Base-by-base conservation (phyloP, 2,329 filamentous ascomycete species). In the Periconia sp. region DNA sequence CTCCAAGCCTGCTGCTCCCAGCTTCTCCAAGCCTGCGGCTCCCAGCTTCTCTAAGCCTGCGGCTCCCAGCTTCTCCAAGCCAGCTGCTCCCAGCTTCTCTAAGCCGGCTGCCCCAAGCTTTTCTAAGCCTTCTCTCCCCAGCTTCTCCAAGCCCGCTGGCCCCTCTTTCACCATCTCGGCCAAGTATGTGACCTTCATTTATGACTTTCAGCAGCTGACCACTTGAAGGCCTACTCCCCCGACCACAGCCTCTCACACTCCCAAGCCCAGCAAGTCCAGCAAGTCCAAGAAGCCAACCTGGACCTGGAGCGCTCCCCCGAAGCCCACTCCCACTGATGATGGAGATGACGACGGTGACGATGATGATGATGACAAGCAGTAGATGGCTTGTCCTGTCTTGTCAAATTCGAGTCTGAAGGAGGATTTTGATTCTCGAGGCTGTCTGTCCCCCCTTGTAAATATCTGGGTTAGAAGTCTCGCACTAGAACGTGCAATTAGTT, bases 151-250 rank as follows among this genome's bases (percentile, higher is more conserved):
- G 16, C 32, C 37, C 35, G 21, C 23, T 18, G 12, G 22, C 16
- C 21, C 41, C 30, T 23, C 40, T 18, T 45, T 52, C 29, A 40
- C 42, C 25, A 41, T 51, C 34, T 54, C 45, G 8, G 37, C 46
- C 12, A 37, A 26, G 35, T 28, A 42, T 24, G 30, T 23, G n/a
- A 36, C 25, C n/a, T 25, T 5, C n/a, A 22, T 5, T 35, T 12
- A 12, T 17, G 9, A 22, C 34, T 17, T 26, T 11, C 21, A 13
- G 18, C 23, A 13, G n/a, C n/a, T 22, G 12, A 23, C 31, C 7
- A 12, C 21, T 17, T 15, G n/a, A 18, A 37, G 44, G 23, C 44
- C 51, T 2, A 51, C 48, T 36, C 38, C 44, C 8, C 34, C 43
- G 15, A 30, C 35, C 12, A n/a, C n/a, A n/a, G n/a, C n/a, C n/a